Conservation (phyloP, 805 yeast species). For the Saccharomycopsis sp. region DNA sequence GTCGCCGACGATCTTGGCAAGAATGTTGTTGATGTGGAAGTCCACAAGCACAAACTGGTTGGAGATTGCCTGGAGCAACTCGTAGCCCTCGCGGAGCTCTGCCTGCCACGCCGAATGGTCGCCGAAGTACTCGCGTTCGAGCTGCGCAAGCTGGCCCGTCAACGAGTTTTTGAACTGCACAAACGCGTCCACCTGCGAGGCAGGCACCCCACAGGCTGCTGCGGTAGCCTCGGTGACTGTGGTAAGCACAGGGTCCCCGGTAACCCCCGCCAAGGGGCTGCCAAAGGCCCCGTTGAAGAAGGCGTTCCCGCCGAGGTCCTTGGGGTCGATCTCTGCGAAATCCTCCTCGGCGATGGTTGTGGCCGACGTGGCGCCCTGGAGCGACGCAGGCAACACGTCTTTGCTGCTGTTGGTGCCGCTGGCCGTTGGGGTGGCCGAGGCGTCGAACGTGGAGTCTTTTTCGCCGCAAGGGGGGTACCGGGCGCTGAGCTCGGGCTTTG, state of each 20-base stretch:
- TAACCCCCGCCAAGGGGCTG: background rate
- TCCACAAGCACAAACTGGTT: conserved; percentile 2
- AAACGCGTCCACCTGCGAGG: background rate
- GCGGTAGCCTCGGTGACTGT: background rate
- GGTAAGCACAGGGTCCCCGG: background rate
- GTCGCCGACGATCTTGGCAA: conserved; percentile 24
- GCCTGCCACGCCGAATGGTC: background rate
- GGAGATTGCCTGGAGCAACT: background rate
- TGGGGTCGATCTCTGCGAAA: background rate
- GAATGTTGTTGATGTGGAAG: background rate
- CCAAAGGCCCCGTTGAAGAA: background rate
- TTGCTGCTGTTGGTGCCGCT: background rate
- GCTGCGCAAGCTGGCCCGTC: background rate
- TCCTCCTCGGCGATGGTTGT: background rate
- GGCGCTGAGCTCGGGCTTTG: background rate
- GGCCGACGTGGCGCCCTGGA: background rate
- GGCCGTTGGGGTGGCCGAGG: background rate
- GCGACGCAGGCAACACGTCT: background rate
- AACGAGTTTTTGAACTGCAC: background rate
- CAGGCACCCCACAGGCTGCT: background rate
- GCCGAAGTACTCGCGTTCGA: background rate
- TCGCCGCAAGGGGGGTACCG: background rate
- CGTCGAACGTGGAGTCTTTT: background rate
- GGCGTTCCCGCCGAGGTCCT: background rate
- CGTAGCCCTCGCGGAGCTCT: conserved; percentile 1